Conservation (phyloP, 164 flowering plant genomes). For the Euptelea pleiosperma region DNA sequence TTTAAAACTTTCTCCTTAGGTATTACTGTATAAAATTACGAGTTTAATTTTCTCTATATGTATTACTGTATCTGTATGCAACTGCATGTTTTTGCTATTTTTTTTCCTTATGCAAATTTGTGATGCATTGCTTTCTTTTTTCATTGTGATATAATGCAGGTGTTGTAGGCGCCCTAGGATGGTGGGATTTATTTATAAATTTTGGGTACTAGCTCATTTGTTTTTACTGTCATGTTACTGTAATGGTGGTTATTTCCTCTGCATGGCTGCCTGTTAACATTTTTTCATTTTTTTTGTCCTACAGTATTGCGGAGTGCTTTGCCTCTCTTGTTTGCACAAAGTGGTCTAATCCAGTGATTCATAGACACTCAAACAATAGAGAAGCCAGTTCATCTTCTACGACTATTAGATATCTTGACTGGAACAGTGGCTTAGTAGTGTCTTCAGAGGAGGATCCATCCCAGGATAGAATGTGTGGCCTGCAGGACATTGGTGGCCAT, state of each 20-base stretch:
- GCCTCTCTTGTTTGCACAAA: constrained; percentile 90
- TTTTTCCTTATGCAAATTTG: neutral
- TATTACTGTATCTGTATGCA: neutral
- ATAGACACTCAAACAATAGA: constrained; percentile 41
- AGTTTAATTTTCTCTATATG: neutral
- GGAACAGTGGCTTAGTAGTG: constrained; percentile 65
- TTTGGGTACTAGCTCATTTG: constrained; percentile 53
- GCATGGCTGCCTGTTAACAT: neutral
- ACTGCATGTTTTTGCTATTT: neutral
- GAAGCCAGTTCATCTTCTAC: constrained; percentile 55
- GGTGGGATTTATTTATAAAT: constrained; percentile 96
- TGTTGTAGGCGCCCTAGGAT: constrained; percentile 74
- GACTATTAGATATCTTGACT: constrained; percentile 56
- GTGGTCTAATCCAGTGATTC: constrained; percentile 91
- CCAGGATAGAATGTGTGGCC: constrained; percentile 49
- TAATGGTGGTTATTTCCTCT: constrained; percentile 4
- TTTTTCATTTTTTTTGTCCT: constrained; percentile 1
- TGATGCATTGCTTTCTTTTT: neutral
- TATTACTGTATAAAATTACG: no score
- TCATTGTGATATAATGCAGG: constrained; percentile 47
- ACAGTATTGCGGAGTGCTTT: constrained; percentile 92
- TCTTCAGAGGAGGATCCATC: constrained; percentile 55
- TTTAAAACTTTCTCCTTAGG: no score
- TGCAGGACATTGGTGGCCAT: constrained; percentile 88
- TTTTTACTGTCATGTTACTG: neutral